These are phyloP conservation scores for Smallanthus sonchifolius DNA, from an alignment of 129 eudicot species.

Conservation along the genomic window DNA sequence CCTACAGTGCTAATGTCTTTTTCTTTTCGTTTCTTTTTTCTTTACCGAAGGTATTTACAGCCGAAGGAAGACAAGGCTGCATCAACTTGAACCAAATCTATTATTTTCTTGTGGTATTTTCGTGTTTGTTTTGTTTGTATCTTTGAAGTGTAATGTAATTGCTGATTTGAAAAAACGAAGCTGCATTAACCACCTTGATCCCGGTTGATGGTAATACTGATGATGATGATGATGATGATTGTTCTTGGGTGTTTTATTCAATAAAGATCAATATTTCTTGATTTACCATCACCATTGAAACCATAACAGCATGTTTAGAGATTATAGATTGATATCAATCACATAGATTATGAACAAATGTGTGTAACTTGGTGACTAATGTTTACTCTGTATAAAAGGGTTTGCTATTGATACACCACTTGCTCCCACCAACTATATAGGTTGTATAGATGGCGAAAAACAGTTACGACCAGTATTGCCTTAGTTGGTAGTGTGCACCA, in stretches of 20 bases:
- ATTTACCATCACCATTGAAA: neutral
- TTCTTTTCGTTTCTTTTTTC: neutral
- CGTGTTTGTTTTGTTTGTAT: slow-evolving; percentile 2
- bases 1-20: too few relatives aligned
- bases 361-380: too few relatives aligned
- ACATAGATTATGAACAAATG: too few relatives aligned
- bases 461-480: too few relatives aligned
- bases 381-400: too few relatives aligned
- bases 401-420: too few relatives aligned
- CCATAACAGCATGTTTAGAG: neutral
- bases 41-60: slow-evolving; percentile 41
- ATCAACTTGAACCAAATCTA: slow-evolving; percentile 21
- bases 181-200: slow-evolving; percentile 6
- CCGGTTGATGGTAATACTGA: slow-evolving; percentile 3
- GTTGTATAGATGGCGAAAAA: too few relatives aligned
- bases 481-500: too few relatives aligned
- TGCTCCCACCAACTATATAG: too few relatives aligned
- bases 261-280: slow-evolving; percentile 1
- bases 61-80: slow-evolving; percentile 42
- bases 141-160: slow-evolving; percentile 9
- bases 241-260: slow-evolving; percentile 13
- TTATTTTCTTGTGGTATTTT: slow-evolving; percentile 25
- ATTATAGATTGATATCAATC: too few relatives aligned
- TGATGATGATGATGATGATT: neutral
- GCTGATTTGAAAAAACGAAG: slow-evolving; percentile 8